Conservation (phyloP, 768 basidiomycete species). For the Amanita subjunquillea region DNA sequence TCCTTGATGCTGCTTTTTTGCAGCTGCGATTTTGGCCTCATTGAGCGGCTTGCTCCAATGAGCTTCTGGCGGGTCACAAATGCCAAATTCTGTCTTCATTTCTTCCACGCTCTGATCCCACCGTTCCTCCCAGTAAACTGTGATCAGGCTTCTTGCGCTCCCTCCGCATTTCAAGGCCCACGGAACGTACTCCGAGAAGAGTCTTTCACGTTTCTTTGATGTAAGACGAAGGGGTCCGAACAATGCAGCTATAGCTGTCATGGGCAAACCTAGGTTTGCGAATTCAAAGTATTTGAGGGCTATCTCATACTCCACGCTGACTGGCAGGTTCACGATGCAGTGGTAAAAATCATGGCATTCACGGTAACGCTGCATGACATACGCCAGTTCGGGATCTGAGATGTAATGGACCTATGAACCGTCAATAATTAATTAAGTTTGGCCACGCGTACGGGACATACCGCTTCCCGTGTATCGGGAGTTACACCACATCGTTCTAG, state of each 20-base stretch:
- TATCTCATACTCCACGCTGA: conserved; percentile 84
- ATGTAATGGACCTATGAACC: conserved; percentile 84
- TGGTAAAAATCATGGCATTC: conserved; percentile 99
- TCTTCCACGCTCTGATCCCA: conserved; percentile 82
- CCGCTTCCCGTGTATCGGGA: conserved; percentile 89
- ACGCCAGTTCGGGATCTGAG: conserved; percentile 90
- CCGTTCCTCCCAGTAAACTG: conserved; percentile 92
- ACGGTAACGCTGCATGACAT: conserved; percentile 96
- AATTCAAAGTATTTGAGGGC: conserved; percentile 94
- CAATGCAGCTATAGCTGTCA: conserved; percentile 69
- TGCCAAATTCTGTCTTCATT: conserved; percentile 76
- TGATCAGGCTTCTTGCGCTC: conserved; percentile 65
- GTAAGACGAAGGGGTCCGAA: conserved; percentile 74
- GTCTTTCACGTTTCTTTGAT: conserved; percentile 37
- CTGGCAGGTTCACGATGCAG: conserved; percentile 79
- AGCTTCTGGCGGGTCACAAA: conserved; percentile 74
- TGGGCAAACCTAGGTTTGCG: conserved; percentile 82
- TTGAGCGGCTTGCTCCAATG: conserved; percentile 57
- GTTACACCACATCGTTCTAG: conserved; percentile 79
- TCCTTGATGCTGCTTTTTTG: conserved; percentile 14
- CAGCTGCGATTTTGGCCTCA: conserved; percentile 48
- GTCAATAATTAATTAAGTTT: not conserved
- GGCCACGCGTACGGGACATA: conserved; percentile 22
- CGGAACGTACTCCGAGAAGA: conserved; percentile 78
- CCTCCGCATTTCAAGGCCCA: conserved; percentile 88